Evolutionary conservation across 345 rosid species (phyloP).

Genomic region (Leavenworthia alabamica): DNA sequence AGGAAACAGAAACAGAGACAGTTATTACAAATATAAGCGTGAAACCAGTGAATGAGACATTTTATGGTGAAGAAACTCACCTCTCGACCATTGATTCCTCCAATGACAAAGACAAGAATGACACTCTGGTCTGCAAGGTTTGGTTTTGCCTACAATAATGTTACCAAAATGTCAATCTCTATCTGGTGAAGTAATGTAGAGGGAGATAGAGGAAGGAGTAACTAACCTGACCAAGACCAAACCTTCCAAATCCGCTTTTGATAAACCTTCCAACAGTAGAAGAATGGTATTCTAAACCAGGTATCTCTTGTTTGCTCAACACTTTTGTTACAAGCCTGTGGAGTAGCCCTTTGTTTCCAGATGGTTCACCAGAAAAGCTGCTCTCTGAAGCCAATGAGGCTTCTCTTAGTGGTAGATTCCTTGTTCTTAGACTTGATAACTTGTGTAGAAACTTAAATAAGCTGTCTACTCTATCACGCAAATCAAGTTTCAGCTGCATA

Average conservation of each 20-base stretch:
- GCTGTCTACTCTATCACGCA: slow-evolving; percentile 82
- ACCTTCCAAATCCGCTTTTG: slow-evolving; percentile 94
- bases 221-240: slow-evolving; percentile 89
- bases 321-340: slow-evolving; percentile 57
- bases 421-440: slow-evolving; percentile 52
- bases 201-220: not conserved
- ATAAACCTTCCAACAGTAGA: slow-evolving; percentile 89
- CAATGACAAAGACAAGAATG: slow-evolving; percentile 74
- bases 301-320: slow-evolving; percentile 55
- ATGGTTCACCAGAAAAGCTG: slow-evolving; percentile 45
- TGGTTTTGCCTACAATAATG: slow-evolving; percentile 66
- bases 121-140: slow-evolving; percentile 74
- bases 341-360: slow-evolving; percentile 56
- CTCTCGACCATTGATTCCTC: slow-evolving; percentile 90
- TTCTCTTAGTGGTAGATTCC: slow-evolving; percentile 46
- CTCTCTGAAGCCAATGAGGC: slow-evolving; percentile 47
- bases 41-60: not conserved
- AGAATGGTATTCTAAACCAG: slow-evolving; percentile 87
- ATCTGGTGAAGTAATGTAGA: not conserved
- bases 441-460: slow-evolving; percentile 77
- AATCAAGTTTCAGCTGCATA: slow-evolving; percentile 82
- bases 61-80: slow-evolving; percentile 26
- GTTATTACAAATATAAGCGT: not conserved
- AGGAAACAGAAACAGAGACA: not conserved
- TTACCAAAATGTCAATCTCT: not conserved